phyloP scores from a whole-genome alignment of 352 stramenopile genomes.

The Blastocystis sp. region DNA sequence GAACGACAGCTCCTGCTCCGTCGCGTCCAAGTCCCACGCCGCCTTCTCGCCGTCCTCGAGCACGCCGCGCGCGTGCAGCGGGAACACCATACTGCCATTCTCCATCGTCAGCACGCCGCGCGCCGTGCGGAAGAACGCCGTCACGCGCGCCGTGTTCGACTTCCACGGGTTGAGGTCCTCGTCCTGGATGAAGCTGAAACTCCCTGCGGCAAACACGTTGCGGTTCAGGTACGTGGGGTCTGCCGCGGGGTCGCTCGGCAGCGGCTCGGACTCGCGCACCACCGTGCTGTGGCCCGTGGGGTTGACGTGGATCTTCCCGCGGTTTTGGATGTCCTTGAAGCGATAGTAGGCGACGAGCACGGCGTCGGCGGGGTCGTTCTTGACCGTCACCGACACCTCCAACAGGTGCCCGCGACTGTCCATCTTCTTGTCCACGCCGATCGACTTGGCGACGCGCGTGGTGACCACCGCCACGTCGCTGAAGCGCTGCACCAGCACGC shows the following conservation, averaged over 20 bases:
- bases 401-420: conserved; percentile 30
- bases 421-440: conserved; percentile 10
- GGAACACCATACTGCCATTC: conserved; percentile 17
- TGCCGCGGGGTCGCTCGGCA: not conserved
- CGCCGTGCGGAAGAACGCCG: conserved; percentile 7
- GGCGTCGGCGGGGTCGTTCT: not conserved
- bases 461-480: not conserved
- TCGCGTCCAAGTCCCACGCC: conserved; percentile 1
- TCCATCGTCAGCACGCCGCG: not conserved
- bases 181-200: conserved; percentile 45
- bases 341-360: conserved; percentile 3
- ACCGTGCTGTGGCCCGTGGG: not conserved
- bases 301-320: conserved; percentile 1
- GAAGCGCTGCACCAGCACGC: conserved; percentile 47
- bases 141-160: conserved; percentile 9
- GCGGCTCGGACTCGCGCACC: not conserved
- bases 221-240: not conserved
- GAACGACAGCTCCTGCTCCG: conserved; percentile 3
- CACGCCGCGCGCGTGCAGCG: not conserved
- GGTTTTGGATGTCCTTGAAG: conserved; percentile 26
- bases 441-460: conserved; percentile 30
- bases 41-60: not conserved
- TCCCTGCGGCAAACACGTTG: conserved; percentile 6
- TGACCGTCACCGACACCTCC: conserved; percentile 9
- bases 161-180: conserved; percentile 36